A percentile compares a stretch with the other conserved stretches of the same genome.
Evolutionary conservation across 352 stramenopile species (phyloP).

Genomic region (Halophytophthora batemanensis): DNA sequence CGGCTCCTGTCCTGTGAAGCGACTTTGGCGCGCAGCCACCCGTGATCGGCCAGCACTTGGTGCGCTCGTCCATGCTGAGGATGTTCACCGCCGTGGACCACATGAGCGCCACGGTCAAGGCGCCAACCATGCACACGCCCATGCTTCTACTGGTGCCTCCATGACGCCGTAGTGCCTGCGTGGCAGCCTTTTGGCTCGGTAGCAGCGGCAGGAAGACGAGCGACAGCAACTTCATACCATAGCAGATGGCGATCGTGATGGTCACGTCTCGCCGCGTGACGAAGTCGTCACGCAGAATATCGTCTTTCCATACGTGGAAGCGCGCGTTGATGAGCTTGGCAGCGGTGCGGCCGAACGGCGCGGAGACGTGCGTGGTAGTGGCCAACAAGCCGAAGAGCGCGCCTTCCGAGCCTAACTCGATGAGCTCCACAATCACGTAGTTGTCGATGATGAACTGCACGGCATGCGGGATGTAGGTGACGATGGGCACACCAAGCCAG

Average conservation of each 20-base stretch:
- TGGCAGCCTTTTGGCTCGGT: slow-evolving; percentile 38
- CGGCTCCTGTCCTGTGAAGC: neutral
- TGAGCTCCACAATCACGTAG: slow-evolving; percentile 55
- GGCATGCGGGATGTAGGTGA: slow-evolving; percentile 41
- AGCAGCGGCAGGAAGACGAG: slow-evolving; percentile 42
- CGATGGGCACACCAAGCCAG: slow-evolving; percentile 47
- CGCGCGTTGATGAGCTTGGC: slow-evolving; percentile 46
- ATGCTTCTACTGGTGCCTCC: slow-evolving; percentile 35
- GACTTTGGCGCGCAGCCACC: slow-evolving; percentile 37
- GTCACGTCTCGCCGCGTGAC: slow-evolving; percentile 53
- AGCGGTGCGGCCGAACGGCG: slow-evolving; percentile 33
- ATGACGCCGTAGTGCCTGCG: slow-evolving; percentile 32
- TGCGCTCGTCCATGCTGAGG: slow-evolving; percentile 40
- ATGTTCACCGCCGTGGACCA: slow-evolving; percentile 41
- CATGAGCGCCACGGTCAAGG: slow-evolving; percentile 25
- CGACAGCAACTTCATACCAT: slow-evolving; percentile 48
- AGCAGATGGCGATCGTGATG: slow-evolving; percentile 51
- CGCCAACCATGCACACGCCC: slow-evolving; percentile 24
- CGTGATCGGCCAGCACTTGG: slow-evolving; percentile 50
- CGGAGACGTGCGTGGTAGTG: slow-evolving; percentile 40
- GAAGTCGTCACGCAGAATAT: slow-evolving; percentile 39
- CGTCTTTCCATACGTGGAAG: slow-evolving; percentile 45
- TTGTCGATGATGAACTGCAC: slow-evolving; percentile 55
- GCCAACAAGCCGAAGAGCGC: slow-evolving; percentile 50
- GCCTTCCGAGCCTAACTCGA: slow-evolving; percentile 41